Evolutionary conservation across 2,329 filamentous ascomycete species (phyloP).

Genomic region (Trichoderma guizhouense): DNA sequence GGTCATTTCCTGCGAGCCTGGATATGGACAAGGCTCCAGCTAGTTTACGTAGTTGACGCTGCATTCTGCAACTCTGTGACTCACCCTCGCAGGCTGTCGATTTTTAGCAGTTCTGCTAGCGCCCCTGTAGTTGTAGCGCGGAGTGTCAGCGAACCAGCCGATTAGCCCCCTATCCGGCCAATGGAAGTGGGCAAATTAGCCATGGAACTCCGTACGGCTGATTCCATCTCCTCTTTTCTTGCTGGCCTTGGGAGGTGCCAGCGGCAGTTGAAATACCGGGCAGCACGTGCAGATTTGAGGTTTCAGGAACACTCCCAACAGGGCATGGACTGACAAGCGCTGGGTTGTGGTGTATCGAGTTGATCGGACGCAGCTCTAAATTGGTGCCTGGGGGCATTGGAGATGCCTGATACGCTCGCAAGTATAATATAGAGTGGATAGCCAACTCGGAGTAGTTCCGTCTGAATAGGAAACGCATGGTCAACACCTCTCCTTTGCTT

Average conservation of each 20-base stretch:
- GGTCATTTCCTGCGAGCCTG: not conserved
- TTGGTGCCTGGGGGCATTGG: not conserved
- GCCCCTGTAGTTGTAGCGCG: not conserved
- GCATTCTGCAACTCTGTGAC: conserved; percentile 12
- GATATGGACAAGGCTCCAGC: conserved; percentile 4
- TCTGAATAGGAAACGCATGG: not conserved
- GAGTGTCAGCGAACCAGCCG: not conserved
- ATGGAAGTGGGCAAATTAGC: not conserved
- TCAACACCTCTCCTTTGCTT: not conserved
- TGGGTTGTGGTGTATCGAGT: not conserved
- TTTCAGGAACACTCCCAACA: not conserved
- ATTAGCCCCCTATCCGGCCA: not conserved
- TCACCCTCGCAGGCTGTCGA: not conserved
- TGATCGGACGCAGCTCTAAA: not conserved
- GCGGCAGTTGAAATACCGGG: not conserved
- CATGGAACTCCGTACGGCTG: not conserved
- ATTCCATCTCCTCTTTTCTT: not conserved
- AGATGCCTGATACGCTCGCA: not conserved
- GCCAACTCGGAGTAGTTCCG: not conserved
- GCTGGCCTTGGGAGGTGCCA: not conserved
- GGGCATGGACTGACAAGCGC: not conserved
- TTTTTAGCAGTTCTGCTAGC: not conserved
- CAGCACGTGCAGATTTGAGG: not conserved
- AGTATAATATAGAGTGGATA: not conserved
- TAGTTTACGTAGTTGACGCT: conserved; percentile 7